These are phyloP conservation scores for Kluyveromyces nonfermentans DNA, from an alignment of 805 yeast species.

Conservation along the genomic window DNA sequence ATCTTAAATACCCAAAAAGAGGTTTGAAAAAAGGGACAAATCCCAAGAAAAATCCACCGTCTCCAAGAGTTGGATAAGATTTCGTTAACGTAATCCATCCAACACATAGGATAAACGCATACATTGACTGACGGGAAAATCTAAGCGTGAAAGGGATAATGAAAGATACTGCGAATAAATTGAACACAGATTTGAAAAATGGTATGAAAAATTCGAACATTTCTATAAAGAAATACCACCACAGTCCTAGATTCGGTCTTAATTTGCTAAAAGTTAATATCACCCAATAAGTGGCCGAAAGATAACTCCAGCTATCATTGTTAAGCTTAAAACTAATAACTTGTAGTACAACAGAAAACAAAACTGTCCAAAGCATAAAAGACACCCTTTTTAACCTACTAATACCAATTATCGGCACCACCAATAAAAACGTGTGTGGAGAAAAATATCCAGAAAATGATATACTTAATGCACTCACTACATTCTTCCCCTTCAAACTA, in stretches of 20 bases:
- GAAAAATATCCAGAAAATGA: constrained; percentile 59
- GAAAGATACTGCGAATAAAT: constrained; percentile 57
- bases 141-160: constrained; percentile 67
- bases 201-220: constrained; percentile 84
- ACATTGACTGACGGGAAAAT: constrained; percentile 48
- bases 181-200: constrained; percentile 78
- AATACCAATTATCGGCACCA: constrained; percentile 44
- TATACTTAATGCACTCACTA: constrained; percentile 41
- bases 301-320: constrained; percentile 34
- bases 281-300: constrained; percentile 49
- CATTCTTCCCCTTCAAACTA: constrained; percentile 33
- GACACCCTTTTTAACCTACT: constrained; percentile 4
- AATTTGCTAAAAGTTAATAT: constrained; percentile 56
- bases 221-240: constrained; percentile 99
- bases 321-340: constrained; percentile 33
- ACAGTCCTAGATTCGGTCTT: constrained; percentile 83
- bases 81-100: constrained; percentile 59
- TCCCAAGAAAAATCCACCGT: constrained; percentile 48
- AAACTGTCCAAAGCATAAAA: not conserved
- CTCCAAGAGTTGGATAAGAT: constrained; percentile 81
- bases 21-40: constrained; percentile 41
- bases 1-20: constrained; percentile 37
- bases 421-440: constrained; percentile 49
- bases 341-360: constrained; percentile 21
- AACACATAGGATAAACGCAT: constrained; percentile 40